Evolutionary conservation across 768 basidiomycete species (phyloP), one percentile per base, ranked within the genome.

Genomic region (Panellus pusillus): DNA sequence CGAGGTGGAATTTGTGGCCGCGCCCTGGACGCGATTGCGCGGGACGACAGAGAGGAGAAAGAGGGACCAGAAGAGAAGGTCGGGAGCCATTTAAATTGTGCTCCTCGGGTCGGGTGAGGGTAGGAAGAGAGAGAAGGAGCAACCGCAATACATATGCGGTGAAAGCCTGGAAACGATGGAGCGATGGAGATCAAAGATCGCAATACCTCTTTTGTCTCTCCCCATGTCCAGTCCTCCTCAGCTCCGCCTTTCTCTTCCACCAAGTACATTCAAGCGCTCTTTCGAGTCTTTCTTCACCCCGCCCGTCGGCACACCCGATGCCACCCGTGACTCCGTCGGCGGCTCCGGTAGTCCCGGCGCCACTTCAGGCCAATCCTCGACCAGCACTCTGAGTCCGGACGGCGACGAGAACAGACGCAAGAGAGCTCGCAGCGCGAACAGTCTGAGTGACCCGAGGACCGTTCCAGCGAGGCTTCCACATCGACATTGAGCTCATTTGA

Each of bases 211-310:
- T 35, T 14, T 35, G 9, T 14, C 14, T 35, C 14, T 35, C 3
- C 32, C 64, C 66, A 76, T 76, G 74, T 71, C 73, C 54, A 70
- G 72, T 60, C 76, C 81, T 27, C 80, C 81, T 6, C 80, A 82
- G 54, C 71, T 82, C 3, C 78, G 79, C 36, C 75, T 83, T 14
- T 70, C 77, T n/a, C 67, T 82, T 8, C 74, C 79, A n/a, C 61
- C 75, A 1, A 74, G 65, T 50, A 73, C 79, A 2, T 83, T 84
- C 71, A 84, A 84, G 61, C 75, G 82, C 41, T 80, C 81, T 13
- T 84, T 84, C 28, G 66, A 81, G 50, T 75, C 82, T 61, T 81
- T 79, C 57, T 81, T 54, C 80, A 83, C 69, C 68, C 82, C 40
- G 79, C 78, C 79, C 13, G 35, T 31, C 20, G 19, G 20, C 32